phyloP scores from a whole-genome alignment of 768 basidiomycete species.

The Coprinopsis cinerea region DNA sequence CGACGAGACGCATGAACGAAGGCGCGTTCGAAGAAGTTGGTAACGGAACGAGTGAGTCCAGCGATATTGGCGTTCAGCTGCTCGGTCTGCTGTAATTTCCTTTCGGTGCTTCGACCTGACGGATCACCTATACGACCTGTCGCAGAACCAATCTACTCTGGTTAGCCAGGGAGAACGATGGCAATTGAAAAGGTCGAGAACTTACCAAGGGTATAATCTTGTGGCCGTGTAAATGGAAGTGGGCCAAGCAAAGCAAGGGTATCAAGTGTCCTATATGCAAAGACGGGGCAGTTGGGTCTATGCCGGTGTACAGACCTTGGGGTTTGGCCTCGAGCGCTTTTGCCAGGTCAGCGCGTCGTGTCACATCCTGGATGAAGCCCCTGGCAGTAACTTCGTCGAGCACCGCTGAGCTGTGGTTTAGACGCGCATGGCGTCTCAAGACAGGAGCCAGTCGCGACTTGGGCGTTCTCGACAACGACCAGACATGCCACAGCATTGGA shows the following conservation, averaged over 20 bases:
- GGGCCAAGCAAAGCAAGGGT: conserved; percentile 80
- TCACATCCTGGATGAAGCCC: conserved; percentile 44
- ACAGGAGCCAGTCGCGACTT: not conserved
- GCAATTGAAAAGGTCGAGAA: conserved; percentile 5
- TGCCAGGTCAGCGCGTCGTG: conserved; percentile 36
- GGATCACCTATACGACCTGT: conserved; percentile 98
- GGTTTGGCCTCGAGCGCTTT: conserved; percentile 29
- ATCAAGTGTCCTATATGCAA: conserved; percentile 93
- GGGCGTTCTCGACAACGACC: conserved; percentile 6
- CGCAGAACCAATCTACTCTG: conserved; percentile 84
- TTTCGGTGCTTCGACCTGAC: conserved; percentile 80
- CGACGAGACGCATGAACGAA: conserved; percentile 47
- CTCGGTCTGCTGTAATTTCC: conserved; percentile 55
- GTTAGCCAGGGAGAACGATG: not conserved
- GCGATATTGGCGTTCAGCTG: conserved; percentile 62
- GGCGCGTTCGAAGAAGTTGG: conserved; percentile 69
- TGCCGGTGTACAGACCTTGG: conserved; percentile 75
- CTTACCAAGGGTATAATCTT: conserved; percentile 77
- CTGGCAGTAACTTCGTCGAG: conserved; percentile 39
- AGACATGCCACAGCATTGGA: conserved; percentile 10
- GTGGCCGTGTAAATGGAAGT: conserved; percentile 87
- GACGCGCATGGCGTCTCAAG: not conserved
- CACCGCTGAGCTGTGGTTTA: conserved; percentile 16
- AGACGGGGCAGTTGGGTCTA: conserved; percentile 88
- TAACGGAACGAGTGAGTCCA: conserved; percentile 56